Evolutionary conservation across 2,329 filamentous ascomycete genomes (phyloP).

Genomic region (Fusarium sp.): DNA sequence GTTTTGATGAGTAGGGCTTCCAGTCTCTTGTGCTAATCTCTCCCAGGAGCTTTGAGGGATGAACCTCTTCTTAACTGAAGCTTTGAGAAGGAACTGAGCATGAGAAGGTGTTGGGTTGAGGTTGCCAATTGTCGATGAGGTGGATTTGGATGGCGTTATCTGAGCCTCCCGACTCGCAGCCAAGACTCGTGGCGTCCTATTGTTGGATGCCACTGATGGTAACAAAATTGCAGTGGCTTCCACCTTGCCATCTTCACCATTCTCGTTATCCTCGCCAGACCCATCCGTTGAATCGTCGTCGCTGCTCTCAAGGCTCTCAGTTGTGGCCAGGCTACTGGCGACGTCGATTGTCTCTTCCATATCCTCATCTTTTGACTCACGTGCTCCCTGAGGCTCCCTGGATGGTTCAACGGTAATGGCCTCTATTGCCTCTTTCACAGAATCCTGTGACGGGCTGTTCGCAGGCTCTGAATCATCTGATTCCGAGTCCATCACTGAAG

Average conservation of each 20-base stretch:
- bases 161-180: neutral
- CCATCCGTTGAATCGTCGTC: neutral
- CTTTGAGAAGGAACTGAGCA: constrained; percentile 36
- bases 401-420: neutral
- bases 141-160: neutral
- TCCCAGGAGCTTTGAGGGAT: constrained; percentile 43
- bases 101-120: neutral
- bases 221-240: neutral
- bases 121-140: neutral
- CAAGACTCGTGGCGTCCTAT: neutral
- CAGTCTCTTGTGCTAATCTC: constrained; percentile 26
- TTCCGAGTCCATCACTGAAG: neutral
- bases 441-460: neutral
- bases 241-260: neutral
- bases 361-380: neutral
- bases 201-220: neutral
- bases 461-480: constrained; percentile 1
- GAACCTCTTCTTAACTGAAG: constrained; percentile 38
- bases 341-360: neutral
- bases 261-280: neutral
- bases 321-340: neutral
- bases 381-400: neutral
- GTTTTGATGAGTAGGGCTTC: neutral
- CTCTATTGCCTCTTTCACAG: neutral
- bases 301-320: neutral